Evolutionary conservation across 306 rosid species (phyloP).

Genomic region (Sechiopsis laciniata): DNA sequence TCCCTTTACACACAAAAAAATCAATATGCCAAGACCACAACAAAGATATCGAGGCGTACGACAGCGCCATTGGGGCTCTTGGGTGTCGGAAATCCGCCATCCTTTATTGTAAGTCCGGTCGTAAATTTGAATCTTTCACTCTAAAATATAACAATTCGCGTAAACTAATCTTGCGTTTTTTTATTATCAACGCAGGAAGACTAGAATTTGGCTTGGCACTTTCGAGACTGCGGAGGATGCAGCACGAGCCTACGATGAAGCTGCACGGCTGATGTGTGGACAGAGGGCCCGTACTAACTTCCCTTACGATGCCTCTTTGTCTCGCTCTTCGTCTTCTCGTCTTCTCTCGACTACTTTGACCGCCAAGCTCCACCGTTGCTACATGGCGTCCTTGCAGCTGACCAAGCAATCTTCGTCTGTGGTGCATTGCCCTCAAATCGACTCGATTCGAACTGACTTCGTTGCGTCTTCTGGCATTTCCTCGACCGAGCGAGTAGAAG

Average conservation of each 20-base stretch:
- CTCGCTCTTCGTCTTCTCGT: constrained; percentile 70
- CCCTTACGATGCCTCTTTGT: background rate
- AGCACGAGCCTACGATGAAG: background rate
- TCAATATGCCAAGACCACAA: background rate
- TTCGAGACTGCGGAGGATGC: background rate
- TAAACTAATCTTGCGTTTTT: background rate
- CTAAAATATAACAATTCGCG: too few relatives aligned
- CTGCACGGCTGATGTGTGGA: background rate
- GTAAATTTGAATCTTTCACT: constrained; percentile 30
- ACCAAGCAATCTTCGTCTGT: background rate
- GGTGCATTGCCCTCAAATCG: background rate
- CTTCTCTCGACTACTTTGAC: constrained; percentile 30
- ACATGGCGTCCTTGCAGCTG: background rate
- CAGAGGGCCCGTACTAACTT: background rate
- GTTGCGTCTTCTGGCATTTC: background rate
- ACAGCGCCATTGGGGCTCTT: background rate
- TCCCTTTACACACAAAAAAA: background rate
- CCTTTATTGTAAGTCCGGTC: constrained; percentile 8
- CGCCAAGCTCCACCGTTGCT: background rate
- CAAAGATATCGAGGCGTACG: background rate
- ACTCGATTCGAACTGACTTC: background rate
- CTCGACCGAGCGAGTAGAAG: background rate
- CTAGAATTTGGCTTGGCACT: background rate
- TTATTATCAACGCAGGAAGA: background rate
- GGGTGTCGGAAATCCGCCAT: background rate